A percentile compares a stretch with the other conserved stretches of the same genome.
Conservation (phyloP, 805 yeast species). For the Hanseniaspora valbyensis region DNA sequence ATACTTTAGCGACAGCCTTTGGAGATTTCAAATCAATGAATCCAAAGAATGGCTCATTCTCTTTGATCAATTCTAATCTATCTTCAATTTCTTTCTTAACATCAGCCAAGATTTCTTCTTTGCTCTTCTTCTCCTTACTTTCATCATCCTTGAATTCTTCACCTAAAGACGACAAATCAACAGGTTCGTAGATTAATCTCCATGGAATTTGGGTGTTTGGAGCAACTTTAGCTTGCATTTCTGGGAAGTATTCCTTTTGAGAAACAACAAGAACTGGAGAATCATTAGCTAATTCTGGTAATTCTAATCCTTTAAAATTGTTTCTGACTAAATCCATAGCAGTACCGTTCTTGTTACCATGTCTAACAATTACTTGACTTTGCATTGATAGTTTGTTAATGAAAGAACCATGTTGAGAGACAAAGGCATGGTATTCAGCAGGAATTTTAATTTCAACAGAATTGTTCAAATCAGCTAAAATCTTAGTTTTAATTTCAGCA, state of each 20-base stretch:
- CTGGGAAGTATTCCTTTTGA: constrained; percentile 9
- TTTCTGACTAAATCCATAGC: constrained; percentile 36
- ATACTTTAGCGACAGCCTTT: constrained; percentile 45
- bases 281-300: constrained; percentile 37
- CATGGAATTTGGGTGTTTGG: constrained; percentile 41
- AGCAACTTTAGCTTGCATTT: constrained; percentile 23
- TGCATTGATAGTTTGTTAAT: constrained; percentile 44
- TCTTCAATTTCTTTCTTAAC: constrained; percentile 34
- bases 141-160: constrained; percentile 26
- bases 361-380: constrained; percentile 46
- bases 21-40: constrained; percentile 52
- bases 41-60: constrained; percentile 38
- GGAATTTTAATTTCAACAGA: constrained; percentile 45
- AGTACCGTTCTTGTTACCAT: constrained; percentile 40
- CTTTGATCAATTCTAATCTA: constrained; percentile 38
- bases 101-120: constrained; percentile 36
- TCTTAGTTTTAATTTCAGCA: constrained; percentile 41
- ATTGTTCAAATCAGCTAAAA: constrained; percentile 49
- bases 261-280: constrained; percentile 31
- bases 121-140: constrained; percentile 33
- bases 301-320: constrained; percentile 34
- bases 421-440: constrained; percentile 43
- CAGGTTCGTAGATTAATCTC: constrained; percentile 43
- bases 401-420: constrained; percentile 57
- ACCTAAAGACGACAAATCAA: constrained; percentile 25